These are phyloP conservation scores for Phlyctochytrium arcticum DNA, from an alignment of 192 early-diverging fungal species.

Conservation along the genomic window DNA sequence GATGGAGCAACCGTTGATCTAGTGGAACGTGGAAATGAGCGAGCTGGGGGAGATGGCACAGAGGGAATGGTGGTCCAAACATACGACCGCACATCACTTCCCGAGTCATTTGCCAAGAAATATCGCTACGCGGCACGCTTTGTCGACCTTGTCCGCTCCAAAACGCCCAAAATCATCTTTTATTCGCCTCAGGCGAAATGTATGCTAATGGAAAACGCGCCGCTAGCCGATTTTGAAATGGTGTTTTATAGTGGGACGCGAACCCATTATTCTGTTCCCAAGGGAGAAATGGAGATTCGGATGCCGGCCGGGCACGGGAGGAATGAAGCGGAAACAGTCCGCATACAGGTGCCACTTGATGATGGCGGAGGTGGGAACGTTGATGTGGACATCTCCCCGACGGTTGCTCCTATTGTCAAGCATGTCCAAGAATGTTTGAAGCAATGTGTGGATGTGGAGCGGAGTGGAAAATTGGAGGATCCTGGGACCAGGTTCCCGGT, in stretches of 20 bases:
- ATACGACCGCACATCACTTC: conserved; percentile 26
- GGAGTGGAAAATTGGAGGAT: conserved; percentile 20
- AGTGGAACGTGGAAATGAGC: too few species aligned
- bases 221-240: conserved; percentile 57
- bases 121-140: conserved; percentile 48
- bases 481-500: conserved; percentile 23
- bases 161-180: conserved; percentile 64
- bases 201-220: conserved; percentile 63
- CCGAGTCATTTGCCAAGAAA: conserved; percentile 27
- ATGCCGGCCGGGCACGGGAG: conserved; percentile 31
- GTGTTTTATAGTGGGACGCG: conserved; percentile 61
- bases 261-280: conserved; percentile 36
- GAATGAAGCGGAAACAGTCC: neutral
- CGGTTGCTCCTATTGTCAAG: conserved; percentile 28
- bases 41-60: too few species aligned
- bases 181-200: conserved; percentile 70
- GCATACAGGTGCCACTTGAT: conserved; percentile 1
- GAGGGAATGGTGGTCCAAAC: neutral
- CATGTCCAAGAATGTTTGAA: conserved; percentile 51
- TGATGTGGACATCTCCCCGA: conserved; percentile 27
- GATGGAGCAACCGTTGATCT: too few species aligned
- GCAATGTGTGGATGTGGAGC: conserved; percentile 47
- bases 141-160: conserved; percentile 51
- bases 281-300: conserved; percentile 34
- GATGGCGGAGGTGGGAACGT: neutral